Evolutionary conservation across 257 asterid genomes (phyloP).

Genomic region (Perilla frutescens): DNA sequence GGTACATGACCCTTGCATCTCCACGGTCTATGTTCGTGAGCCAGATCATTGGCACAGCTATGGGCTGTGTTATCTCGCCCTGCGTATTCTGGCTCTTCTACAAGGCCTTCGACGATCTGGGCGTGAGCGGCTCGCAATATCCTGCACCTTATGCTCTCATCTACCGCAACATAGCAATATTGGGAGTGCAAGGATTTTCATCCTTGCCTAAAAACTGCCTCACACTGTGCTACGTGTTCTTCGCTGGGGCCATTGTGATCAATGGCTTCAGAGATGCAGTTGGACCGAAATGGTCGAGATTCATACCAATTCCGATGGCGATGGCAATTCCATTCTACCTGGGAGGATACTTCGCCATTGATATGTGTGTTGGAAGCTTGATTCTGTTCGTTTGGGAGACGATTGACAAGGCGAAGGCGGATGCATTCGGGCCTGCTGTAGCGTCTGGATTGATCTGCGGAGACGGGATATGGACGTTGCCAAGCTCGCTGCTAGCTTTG

Average conservation of each 20-base stretch:
- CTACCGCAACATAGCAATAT: conserved; percentile 77
- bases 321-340: conserved; percentile 93
- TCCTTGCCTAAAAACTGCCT: conserved; percentile 78
- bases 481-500: conserved; percentile 72
- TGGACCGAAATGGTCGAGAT: conserved; percentile 63
- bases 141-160: conserved; percentile 76
- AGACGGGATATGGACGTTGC: conserved; percentile 85
- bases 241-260: conserved; percentile 60
- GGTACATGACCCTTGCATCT: conserved; percentile 86
- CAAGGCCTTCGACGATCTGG: conserved; percentile 68
- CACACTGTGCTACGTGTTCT: conserved; percentile 68
- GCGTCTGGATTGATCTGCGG: conserved; percentile 95
- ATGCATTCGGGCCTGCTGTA: conserved; percentile 85
- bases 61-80: conserved; percentile 88
- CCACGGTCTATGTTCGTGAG: conserved; percentile 91
- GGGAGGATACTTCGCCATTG: conserved; percentile 76
- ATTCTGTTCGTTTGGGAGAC: conserved; percentile 73
- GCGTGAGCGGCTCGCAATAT: conserved; percentile 59
- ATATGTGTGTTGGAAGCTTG: conserved; percentile 87
- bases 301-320: conserved; percentile 91
- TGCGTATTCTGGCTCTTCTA: conserved; percentile 87
- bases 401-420: conserved; percentile 72
- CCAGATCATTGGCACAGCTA: conserved; percentile 89
- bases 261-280: conserved; percentile 61
- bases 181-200: conserved; percentile 78